Evolutionary conservation across 257 asterid genomes (phyloP).

Genomic region (Solanum chilense): DNA sequence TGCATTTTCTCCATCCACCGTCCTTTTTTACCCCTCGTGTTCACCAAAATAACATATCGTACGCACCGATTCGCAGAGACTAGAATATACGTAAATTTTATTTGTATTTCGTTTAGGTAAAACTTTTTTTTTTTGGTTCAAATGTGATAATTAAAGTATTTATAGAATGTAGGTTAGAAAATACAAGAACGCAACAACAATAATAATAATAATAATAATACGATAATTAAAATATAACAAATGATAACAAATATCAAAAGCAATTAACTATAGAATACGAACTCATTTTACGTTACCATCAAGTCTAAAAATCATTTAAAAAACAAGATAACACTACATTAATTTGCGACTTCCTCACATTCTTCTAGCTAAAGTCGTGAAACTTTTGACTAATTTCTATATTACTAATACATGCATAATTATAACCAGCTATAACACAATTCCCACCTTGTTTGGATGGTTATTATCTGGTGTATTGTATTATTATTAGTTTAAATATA

Average conservation of each 20-base stretch:
- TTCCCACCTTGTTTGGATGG: not conserved
- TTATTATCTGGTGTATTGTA: too few relatives aligned
- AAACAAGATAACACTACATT: not conserved
- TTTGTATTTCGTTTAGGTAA: too few relatives aligned
- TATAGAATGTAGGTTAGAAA: too few relatives aligned
- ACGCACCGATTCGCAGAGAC: not conserved
- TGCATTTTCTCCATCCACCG: conserved; percentile 2
- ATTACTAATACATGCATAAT: too few relatives aligned
- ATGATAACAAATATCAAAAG: too few relatives aligned
- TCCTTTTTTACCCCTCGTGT: conserved; percentile 33
- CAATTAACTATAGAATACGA: too few relatives aligned
- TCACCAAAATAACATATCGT: not conserved
- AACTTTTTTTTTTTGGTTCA: not conserved
- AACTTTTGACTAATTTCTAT: not conserved
- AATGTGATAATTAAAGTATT: too few relatives aligned
- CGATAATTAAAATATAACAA: not conserved
- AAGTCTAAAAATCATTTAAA: not conserved
- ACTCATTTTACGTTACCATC: too few relatives aligned
- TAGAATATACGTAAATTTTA: not conserved
- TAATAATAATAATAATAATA: too few relatives aligned
- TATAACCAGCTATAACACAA: not conserved
- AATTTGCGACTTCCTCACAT: not conserved
- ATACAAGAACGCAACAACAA: too few relatives aligned
- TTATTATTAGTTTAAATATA: too few relatives aligned
- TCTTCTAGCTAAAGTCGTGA: not conserved